phyloP scores from a whole-genome alignment of 306 rosid species.

The Trifolium repens region DNA sequence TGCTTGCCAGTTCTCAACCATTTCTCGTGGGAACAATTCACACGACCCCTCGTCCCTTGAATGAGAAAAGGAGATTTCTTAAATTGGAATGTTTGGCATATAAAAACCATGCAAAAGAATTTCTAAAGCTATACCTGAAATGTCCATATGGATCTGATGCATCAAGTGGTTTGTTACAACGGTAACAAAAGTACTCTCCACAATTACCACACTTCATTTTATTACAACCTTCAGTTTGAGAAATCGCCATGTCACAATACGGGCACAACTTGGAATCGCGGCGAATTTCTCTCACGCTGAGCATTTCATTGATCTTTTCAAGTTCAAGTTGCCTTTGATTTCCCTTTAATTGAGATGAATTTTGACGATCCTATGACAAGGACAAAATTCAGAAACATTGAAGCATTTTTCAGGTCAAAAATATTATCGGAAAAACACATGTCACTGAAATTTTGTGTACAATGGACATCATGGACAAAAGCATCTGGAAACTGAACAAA shows the following conservation, averaged over 20 bases:
- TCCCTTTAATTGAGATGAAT: slow-evolving; percentile 57
- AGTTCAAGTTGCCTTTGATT: slow-evolving; percentile 66
- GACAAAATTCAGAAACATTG: slow-evolving; percentile 19
- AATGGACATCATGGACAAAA: neutral
- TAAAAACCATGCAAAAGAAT: slow-evolving; percentile 35
- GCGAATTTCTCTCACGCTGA: slow-evolving; percentile 70
- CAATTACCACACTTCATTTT: slow-evolving; percentile 89
- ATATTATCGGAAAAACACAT: neutral
- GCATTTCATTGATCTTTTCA: slow-evolving; percentile 79
- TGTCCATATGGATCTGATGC: slow-evolving; percentile 70
- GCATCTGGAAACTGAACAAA: slow-evolving; percentile 20
- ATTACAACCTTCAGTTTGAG: slow-evolving; percentile 84
- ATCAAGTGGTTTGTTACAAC: slow-evolving; percentile 71
- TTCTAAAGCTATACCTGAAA: slow-evolving; percentile 60
- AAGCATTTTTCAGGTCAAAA: slow-evolving; percentile 20
- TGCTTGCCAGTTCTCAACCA: slow-evolving; percentile 67
- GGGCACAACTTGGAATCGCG: slow-evolving; percentile 89
- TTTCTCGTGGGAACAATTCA: slow-evolving; percentile 76
- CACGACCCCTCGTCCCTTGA: slow-evolving; percentile 73
- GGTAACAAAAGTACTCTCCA: slow-evolving; percentile 81
- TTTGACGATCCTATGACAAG: slow-evolving; percentile 78
- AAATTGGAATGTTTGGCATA: slow-evolving; percentile 23
- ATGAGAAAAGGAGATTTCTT: slow-evolving; percentile 28
- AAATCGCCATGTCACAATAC: slow-evolving; percentile 82
- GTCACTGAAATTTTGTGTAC: neutral